These are phyloP conservation scores for Paracamarosporium sp. DNA, from an alignment of 2,329 filamentous ascomycete species.

Conservation along the genomic window DNA sequence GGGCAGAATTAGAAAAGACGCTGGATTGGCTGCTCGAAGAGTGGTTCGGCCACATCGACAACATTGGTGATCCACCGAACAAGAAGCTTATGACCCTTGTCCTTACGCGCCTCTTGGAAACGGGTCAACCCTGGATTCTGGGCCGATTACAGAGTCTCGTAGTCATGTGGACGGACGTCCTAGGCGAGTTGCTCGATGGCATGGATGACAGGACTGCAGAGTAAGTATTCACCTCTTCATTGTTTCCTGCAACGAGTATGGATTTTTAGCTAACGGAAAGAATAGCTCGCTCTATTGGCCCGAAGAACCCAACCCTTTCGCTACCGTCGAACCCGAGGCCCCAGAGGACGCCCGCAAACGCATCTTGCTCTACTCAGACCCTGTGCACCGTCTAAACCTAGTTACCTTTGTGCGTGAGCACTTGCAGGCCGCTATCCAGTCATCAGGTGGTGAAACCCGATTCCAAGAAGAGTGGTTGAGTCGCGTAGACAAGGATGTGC, in stretches of 20 bases:
- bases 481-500: slow-evolving; percentile 77
- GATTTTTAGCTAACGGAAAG: background rate
- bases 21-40: slow-evolving; percentile 60
- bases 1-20: slow-evolving; percentile 34
- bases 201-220: slow-evolving; percentile 54
- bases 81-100: slow-evolving; percentile 77
- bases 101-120: slow-evolving; percentile 74
- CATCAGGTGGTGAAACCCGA: slow-evolving; percentile 67
- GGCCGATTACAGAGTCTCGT: slow-evolving; percentile 74
- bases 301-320: slow-evolving; percentile 33
- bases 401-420: slow-evolving; percentile 69
- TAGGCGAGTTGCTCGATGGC: slow-evolving; percentile 70
- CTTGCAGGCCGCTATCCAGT: slow-evolving; percentile 64
- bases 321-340: slow-evolving; percentile 44
- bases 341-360: slow-evolving; percentile 56
- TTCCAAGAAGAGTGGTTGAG: slow-evolving; percentile 74
- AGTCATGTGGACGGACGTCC: slow-evolving; percentile 74
- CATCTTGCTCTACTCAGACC: slow-evolving; percentile 65
- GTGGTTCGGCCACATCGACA: slow-evolving; percentile 73
- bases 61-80: slow-evolving; percentile 68
- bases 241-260: background rate
- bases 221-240: slow-evolving; percentile 26
- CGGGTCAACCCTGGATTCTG: slow-evolving; percentile 65
- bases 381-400: slow-evolving; percentile 70
- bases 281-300: slow-evolving; percentile 52